A percentile compares a stretch with the other conserved stretches of the same genome.
phyloP scores from a whole-genome alignment of 345 rosid genomes.

The Schrenkiella parvula region DNA sequence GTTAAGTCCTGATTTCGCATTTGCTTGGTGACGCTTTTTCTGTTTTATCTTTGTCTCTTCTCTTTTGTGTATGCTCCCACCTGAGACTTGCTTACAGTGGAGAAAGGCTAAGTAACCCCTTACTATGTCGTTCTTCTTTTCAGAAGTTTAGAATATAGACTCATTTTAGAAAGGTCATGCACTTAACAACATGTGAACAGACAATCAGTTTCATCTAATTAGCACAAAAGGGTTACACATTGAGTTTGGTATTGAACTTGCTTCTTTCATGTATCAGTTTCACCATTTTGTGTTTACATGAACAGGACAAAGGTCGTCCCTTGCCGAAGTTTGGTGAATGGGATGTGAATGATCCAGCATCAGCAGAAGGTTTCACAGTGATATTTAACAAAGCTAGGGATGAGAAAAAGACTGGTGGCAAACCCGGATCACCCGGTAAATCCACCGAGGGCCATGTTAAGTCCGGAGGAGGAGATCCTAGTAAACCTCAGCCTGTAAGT shows the following conservation, averaged over 20 bases:
- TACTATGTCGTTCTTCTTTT: background rate
- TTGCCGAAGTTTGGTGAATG: conserved; percentile 97
- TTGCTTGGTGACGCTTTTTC: background rate
- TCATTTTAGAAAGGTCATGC: background rate
- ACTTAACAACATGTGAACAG: background rate
- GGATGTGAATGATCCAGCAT: conserved; percentile 99
- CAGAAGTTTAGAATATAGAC: background rate
- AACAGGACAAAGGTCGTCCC: conserved; percentile 77
- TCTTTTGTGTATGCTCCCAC: background rate
- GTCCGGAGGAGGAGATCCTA: conserved; percentile 53
- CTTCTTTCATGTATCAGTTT: background rate
- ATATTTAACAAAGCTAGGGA: conserved; percentile 94
- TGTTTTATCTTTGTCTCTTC: background rate
- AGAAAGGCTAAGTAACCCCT: background rate
- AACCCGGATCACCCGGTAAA: conserved; percentile 66
- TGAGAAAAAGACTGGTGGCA: conserved; percentile 87
- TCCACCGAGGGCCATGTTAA: conserved; percentile 43
- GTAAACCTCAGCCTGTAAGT: conserved; percentile 79
- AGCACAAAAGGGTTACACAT: background rate
- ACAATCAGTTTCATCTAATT: background rate
- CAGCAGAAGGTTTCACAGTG: conserved; percentile 95
- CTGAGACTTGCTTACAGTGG: background rate
- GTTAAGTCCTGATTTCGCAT: background rate
- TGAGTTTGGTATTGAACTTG: background rate
- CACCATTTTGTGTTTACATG: background rate